Conservation (phyloP, 1,284 basidiomycete genomes). For the Entoloma clypeatum region DNA sequence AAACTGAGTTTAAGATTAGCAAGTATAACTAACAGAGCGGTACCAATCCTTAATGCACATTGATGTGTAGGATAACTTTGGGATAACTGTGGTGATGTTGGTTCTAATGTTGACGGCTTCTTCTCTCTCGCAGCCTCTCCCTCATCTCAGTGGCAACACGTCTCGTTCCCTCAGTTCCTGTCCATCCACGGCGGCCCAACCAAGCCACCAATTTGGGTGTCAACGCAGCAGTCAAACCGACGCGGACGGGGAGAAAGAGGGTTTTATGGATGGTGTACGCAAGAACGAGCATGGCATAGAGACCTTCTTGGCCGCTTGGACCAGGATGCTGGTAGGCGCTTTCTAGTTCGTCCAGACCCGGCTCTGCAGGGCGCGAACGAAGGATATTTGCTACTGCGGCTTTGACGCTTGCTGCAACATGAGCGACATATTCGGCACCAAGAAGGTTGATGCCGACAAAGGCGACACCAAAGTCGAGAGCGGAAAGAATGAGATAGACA, state of each 20-base stretch:
- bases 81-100: conserved; percentile 3
- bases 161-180: conserved; percentile 60
- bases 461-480: conserved; percentile 77
- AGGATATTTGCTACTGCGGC: conserved; percentile 41
- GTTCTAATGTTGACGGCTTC: conserved; percentile 21
- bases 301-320: conserved; percentile 52
- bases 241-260: conserved; percentile 83
- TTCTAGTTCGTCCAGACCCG: conserved; percentile 60
- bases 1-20: too few species aligned
- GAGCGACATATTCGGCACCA: conserved; percentile 87
- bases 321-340: conserved; percentile 25
- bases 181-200: conserved; percentile 75
- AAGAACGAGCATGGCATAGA: conserved; percentile 89
- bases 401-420: conserved; percentile 60
- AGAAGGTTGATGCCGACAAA: conserved; percentile 85
- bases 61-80: not conserved
- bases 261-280: conserved; percentile 98
- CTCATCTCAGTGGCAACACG: conserved; percentile 63
- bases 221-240: conserved; percentile 85
- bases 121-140: conserved; percentile 44
- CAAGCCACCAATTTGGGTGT: conserved; percentile 85
- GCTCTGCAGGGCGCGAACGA: conserved; percentile 52
- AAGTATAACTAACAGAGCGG: too few species aligned
- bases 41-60: too few species aligned
- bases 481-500: conserved; percentile 72